phyloP scores from a whole-genome alignment of 2,329 filamentous ascomycete species.

The Cladosporium cucumerinum region DNA sequence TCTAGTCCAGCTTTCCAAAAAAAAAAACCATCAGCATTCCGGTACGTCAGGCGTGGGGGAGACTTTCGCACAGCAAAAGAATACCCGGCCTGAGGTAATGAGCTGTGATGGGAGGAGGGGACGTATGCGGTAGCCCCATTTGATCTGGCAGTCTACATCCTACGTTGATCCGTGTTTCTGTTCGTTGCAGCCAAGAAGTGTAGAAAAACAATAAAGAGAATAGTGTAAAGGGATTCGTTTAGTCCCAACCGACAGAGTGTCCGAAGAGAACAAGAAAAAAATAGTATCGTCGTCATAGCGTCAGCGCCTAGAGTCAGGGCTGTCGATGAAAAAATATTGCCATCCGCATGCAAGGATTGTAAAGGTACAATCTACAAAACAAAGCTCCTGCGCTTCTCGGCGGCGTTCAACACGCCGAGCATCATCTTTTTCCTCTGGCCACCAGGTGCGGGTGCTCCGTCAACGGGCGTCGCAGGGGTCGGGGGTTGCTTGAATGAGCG shows the following conservation, averaged over 20 bases:
- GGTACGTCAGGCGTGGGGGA: neutral
- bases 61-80: neutral
- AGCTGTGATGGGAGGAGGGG: neutral
- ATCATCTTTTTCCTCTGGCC: conserved; percentile 88
- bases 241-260: neutral
- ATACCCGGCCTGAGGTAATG: neutral
- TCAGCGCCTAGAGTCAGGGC: neutral
- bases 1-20: neutral
- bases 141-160: neutral
- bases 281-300: conserved; percentile 1
- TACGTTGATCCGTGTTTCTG: neutral
- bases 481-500: conserved; percentile 36
- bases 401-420: conserved; percentile 79
- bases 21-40: neutral
- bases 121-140: neutral
- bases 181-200: conserved; percentile 4
- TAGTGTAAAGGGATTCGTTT: conserved; percentile 8
- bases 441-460: conserved; percentile 66
- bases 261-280: conserved; percentile 6
- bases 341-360: neutral
- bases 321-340: neutral
- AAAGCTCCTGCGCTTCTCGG: conserved; percentile 82
- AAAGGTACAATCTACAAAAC: conserved; percentile 44
- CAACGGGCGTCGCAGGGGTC: conserved; percentile 65
- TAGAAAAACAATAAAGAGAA: neutral